phyloP scores from a whole-genome alignment of 1,139 yeast genomes.

The Insectozyma bohioensis region DNA sequence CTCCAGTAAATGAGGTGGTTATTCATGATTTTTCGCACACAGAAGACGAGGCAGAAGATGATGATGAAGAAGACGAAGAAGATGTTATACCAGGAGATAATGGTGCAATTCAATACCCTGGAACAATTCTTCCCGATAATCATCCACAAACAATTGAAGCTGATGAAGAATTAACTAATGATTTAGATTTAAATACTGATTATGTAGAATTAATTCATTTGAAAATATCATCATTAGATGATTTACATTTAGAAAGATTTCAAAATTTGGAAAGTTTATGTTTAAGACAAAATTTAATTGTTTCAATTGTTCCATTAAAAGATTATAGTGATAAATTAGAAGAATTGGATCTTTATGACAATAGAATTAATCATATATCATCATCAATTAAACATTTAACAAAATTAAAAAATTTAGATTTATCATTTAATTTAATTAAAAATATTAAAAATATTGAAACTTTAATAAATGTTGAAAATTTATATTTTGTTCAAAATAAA shows the following conservation, averaged over 20 bases:
- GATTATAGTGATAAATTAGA: slow-evolving; percentile 58
- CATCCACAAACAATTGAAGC: slow-evolving; percentile 47
- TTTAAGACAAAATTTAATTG: slow-evolving; percentile 80
- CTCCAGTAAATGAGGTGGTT: neutral
- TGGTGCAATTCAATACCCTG: slow-evolving; percentile 42
- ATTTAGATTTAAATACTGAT: slow-evolving; percentile 59
- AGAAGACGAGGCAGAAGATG: slow-evolving; percentile 24
- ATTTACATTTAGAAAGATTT: slow-evolving; percentile 62
- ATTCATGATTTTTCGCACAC: slow-evolving; percentile 16
- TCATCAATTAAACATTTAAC: slow-evolving; percentile 60
- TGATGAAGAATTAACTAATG: slow-evolving; percentile 61
- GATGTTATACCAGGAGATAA: slow-evolving; percentile 18
- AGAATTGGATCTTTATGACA: slow-evolving; percentile 89
- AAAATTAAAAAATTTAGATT: slow-evolving; percentile 64
- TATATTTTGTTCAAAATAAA: slow-evolving; percentile 88
- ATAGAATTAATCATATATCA: slow-evolving; percentile 84
- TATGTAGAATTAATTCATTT: slow-evolving; percentile 77
- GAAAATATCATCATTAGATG: slow-evolving; percentile 68
- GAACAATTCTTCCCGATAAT: slow-evolving; percentile 57
- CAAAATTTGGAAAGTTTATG: slow-evolving; percentile 59
- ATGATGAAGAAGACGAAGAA: slow-evolving; percentile 25
- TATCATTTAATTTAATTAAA: slow-evolving; percentile 88
- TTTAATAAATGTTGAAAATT: slow-evolving; percentile 58
- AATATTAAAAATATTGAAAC: slow-evolving; percentile 78
- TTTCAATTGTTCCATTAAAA: slow-evolving; percentile 70